Conservation (phyloP, 305 asterid genomes). For the Plantago coronopus region DNA sequence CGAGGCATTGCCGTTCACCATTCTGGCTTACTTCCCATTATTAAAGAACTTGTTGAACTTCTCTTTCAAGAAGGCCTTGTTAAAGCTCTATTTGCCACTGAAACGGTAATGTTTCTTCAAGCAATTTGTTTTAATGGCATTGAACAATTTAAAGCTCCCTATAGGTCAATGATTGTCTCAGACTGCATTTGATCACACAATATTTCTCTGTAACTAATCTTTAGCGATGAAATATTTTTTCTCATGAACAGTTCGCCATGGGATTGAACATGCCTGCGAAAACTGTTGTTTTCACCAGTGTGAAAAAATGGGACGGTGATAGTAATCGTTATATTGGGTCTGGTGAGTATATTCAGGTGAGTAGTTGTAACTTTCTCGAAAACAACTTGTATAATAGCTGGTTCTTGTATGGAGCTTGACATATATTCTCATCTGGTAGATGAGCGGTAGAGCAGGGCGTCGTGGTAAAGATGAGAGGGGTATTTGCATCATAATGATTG, state of each 20-base stretch:
- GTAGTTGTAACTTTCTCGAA: conserved; percentile 21
- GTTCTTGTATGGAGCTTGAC: conserved; percentile 25
- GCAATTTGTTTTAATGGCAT: conserved; percentile 2
- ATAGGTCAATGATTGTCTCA: no score
- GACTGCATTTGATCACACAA: no score
- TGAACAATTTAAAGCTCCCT: conserved; percentile 7
- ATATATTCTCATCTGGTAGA: conserved; percentile 41
- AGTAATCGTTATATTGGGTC: conserved; percentile 96
- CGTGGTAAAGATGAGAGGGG: conserved; percentile 99
- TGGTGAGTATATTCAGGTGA: conserved; percentile 99
- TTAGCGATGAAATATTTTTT: neutral
- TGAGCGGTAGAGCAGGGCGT: conserved; percentile 99
- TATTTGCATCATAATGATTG: conserved; percentile 91
- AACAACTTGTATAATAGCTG: conserved; percentile 16
- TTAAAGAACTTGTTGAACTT: conserved; percentile 96
- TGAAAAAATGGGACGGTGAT: conserved; percentile 96
- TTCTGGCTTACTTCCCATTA: conserved; percentile 95
- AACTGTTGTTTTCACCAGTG: conserved; percentile 93
- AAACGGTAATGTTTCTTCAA: conserved; percentile 54
- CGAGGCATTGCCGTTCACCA: conserved; percentile 99
- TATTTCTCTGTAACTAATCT: neutral
- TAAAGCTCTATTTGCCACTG: conserved; percentile 97
- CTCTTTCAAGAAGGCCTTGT: conserved; percentile 99
- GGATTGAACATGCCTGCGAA: conserved; percentile 99
- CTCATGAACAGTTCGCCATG: conserved; percentile 75